A percentile compares a stretch with the other conserved stretches of the same genome.
These are phyloP conservation scores for Candida broadrunensis DNA, from an alignment of 805 yeast species.

Conservation along the genomic window DNA sequence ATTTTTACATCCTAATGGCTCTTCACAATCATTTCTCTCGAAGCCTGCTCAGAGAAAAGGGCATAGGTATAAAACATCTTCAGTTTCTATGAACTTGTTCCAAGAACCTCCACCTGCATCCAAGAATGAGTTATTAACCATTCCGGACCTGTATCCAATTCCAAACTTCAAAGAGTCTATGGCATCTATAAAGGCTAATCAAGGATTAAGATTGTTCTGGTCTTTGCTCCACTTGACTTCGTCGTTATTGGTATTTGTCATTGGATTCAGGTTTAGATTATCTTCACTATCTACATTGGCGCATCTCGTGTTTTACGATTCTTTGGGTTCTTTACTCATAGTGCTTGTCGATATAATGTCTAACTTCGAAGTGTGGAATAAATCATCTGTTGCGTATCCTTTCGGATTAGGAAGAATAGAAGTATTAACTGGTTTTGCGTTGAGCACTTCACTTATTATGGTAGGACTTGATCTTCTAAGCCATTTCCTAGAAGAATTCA, in stretches of 20 bases:
- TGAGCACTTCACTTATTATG: conserved; percentile 79
- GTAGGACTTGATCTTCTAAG: conserved; percentile 88
- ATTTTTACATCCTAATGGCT: conserved; percentile 25
- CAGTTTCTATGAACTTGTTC: conserved; percentile 92
- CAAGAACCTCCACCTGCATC: conserved; percentile 87
- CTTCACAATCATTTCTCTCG: conserved; percentile 22
- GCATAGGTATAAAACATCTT: conserved; percentile 92
- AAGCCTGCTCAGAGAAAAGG: conserved; percentile 82
- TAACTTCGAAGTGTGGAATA: conserved; percentile 92
- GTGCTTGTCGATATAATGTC: conserved; percentile 75
- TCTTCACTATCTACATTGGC: conserved; percentile 73
- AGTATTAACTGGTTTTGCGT: conserved; percentile 82
- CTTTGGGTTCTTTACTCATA: conserved; percentile 68
- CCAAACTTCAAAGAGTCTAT: conserved; percentile 67
- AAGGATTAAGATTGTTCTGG: conserved; percentile 58
- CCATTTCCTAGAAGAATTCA: conserved; percentile 78
- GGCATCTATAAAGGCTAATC: conserved; percentile 56
- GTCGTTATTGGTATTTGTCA: conserved; percentile 54
- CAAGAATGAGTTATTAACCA: conserved; percentile 33
- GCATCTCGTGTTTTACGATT: conserved; percentile 84
- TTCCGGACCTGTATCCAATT: conserved; percentile 66
- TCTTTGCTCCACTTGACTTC: conserved; percentile 53
- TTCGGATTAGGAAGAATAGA: conserved; percentile 93
- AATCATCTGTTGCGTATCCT: conserved; percentile 78
- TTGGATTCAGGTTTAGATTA: conserved; percentile 58